These are phyloP conservation scores for Pseudisothecium myosuroides DNA, from an alignment of 225 moss, liverwort and hornwort species.

Conservation along the genomic window DNA sequence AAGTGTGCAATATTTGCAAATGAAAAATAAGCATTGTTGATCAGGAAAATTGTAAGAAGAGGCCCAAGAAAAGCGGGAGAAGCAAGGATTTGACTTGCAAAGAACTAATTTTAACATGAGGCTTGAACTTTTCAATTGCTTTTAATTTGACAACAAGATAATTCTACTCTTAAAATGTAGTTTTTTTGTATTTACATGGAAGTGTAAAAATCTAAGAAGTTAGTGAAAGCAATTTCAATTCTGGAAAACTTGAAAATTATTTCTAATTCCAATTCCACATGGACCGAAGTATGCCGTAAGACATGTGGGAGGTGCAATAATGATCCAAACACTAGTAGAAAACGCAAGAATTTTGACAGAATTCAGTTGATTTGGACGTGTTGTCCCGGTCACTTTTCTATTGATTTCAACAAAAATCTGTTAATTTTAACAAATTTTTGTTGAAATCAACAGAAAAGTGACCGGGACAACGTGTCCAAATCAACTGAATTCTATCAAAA, in stretches of 20 bases:
- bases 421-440: too few species aligned
- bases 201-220: neutral
- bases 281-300: neutral
- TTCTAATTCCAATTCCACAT: neutral
- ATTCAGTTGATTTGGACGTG: too few species aligned
- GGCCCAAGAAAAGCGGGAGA: neutral
- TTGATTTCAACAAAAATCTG: too few species aligned
- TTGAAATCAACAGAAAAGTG: too few species aligned
- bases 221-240: rapidly evolving
- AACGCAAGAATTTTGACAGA: too few species aligned
- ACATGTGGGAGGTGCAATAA: neutral
- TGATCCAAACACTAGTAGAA: too few species aligned
- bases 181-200: neutral
- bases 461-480: too few species aligned
- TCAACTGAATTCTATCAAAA: too few species aligned
- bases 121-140: neutral
- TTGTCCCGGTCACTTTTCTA: too few species aligned
- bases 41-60: neutral
- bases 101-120: too few species aligned
- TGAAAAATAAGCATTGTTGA: neutral
- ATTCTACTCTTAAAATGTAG: neutral
- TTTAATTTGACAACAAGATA: neutral
- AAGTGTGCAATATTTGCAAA: neutral
- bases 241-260: rapidly evolving
- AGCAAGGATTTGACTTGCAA: neutral